Evolutionary conservation across 306 rosid species (phyloP), one percentile per base, ranked within the genome.

Genomic region (Erythrophleum fordii): DNA sequence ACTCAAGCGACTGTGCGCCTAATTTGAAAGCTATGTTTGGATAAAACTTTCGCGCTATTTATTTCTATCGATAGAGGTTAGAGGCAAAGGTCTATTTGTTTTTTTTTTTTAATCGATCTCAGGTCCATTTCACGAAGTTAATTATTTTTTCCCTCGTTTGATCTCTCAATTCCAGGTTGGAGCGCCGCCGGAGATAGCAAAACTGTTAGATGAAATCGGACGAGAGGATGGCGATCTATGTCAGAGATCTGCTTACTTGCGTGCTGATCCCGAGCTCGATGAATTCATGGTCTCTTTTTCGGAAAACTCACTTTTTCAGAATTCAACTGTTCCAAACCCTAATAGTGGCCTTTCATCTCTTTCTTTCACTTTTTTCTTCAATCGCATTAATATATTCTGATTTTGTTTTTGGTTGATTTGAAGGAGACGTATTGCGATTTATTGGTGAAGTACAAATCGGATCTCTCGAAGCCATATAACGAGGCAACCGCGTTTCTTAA

Each of bases 191-290:
- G 92, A 90, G 68, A 56, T 87, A 29, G 90, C 81, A n/a, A 18
- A 82, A 3, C 56, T 82, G 56, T 73, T 88, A n/a, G 93, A 90
- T 46, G 89, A 81, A 82, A 80, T 84, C 75, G 77, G 83, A 77
- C 86, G 44, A 75, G 87, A 84, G 45, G 73, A 66, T 25, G 76
- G 66, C 18, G 73, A 48, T 16, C 44, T 82, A 17, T 55, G 77
- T 56, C 73, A 77, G 75, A 71, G 83, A 78, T 69, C 74, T 49
- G n/a, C 75, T 75, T 69, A 78, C 82, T 68, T 84, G 46, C 86
- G 80, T 72, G 73, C 88, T 58, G 94, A 93, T 87, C 97, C 91
- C 26, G 98, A 93, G 73, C 98, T 93, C 44, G 94, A 93, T 61
- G 73, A 73, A 4, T 93, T 93, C 89, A 93, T 93, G 98, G 98